These are phyloP conservation scores for Hypoxylon sp. DNA, from an alignment of 2,329 filamentous ascomycete species.

Conservation along the genomic window DNA sequence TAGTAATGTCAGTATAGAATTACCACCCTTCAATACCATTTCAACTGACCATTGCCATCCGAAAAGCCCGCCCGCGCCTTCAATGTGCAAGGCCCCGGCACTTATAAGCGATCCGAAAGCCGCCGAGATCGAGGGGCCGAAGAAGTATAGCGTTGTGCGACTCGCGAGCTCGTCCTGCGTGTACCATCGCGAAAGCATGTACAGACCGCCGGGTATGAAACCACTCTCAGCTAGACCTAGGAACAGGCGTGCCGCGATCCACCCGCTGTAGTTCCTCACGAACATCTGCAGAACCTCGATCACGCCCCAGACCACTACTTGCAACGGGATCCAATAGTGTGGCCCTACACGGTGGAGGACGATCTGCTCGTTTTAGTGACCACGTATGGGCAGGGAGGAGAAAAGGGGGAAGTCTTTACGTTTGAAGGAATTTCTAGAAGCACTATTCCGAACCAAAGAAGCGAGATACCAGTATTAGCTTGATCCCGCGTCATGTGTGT, in stretches of 20 bases:
- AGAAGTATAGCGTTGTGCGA: conserved; percentile 44
- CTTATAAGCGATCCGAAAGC: conserved; percentile 46
- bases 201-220: conserved; percentile 44
- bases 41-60: conserved; percentile 40
- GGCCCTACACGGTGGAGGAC: conserved; percentile 44
- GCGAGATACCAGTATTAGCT: conserved; percentile 45
- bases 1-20: background rate
- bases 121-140: conserved; percentile 41
- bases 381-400: background rate
- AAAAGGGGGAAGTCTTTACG: conserved; percentile 12
- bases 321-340: conserved; percentile 44
- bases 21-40: background rate
- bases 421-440: conserved; percentile 46
- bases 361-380: conserved; percentile 28
- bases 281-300: conserved; percentile 42
- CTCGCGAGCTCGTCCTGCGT: conserved; percentile 45
- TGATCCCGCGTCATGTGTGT: conserved; percentile 45
- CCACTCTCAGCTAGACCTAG: conserved; percentile 44
- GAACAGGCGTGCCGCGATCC: conserved; percentile 42
- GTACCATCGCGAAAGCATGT: conserved; percentile 43
- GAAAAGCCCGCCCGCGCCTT: conserved; percentile 28
- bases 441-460: conserved; percentile 46
- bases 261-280: conserved; percentile 36
- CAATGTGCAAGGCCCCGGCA: conserved; percentile 40
- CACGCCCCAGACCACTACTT: conserved; percentile 44